Percentiles rank a stretch among this genome's conserved stretches.
Evolutionary conservation across 305 asterid genomes (phyloP).

Genomic region (Petunia hybrid): DNA sequence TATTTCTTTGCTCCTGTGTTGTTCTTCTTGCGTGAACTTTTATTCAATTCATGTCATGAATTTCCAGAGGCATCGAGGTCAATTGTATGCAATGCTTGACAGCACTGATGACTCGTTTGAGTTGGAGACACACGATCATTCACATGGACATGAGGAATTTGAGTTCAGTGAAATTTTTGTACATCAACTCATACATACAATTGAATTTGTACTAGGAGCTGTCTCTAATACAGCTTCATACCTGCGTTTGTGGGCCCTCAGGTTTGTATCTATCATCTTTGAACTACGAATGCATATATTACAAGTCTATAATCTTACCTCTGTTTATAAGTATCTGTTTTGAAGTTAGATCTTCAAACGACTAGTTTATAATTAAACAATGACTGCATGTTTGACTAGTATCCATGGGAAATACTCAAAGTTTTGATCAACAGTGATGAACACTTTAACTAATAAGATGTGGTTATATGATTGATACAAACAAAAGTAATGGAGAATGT

Average conservation of each 20-base stretch:
- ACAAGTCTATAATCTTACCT: slow-evolving; percentile 4
- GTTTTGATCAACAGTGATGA: slow-evolving; percentile 10
- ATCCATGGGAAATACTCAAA: slow-evolving; percentile 1
- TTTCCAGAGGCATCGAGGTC: slow-evolving; percentile 61
- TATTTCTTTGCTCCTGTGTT: not conserved
- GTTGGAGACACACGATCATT: slow-evolving; percentile 47
- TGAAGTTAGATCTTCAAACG: slow-evolving; percentile 6
- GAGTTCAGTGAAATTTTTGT: slow-evolving; percentile 61
- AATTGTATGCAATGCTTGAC: slow-evolving; percentile 53
- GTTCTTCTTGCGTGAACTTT: slow-evolving; percentile 12
- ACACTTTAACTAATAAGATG: not conserved
- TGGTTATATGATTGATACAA: slow-evolving; percentile 17
- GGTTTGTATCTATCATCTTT: slow-evolving; percentile 39
- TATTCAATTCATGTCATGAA: slow-evolving; percentile 33
- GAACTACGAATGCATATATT: not conserved
- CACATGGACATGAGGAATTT: slow-evolving; percentile 53
- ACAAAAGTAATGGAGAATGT: slow-evolving; percentile 5
- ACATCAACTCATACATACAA: slow-evolving; percentile 64
- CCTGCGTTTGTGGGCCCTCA: slow-evolving; percentile 67
- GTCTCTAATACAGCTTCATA: slow-evolving; percentile 66
- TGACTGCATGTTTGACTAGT: slow-evolving; percentile 22
- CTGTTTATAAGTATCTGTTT: slow-evolving; percentile 24
- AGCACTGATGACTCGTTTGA: slow-evolving; percentile 47
- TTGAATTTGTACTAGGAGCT: slow-evolving; percentile 62
- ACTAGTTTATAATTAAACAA: not conserved